Base-by-base conservation (phyloP, 2,329 filamentous ascomycete genomes). In the Ophiostoma sp. region DNA sequence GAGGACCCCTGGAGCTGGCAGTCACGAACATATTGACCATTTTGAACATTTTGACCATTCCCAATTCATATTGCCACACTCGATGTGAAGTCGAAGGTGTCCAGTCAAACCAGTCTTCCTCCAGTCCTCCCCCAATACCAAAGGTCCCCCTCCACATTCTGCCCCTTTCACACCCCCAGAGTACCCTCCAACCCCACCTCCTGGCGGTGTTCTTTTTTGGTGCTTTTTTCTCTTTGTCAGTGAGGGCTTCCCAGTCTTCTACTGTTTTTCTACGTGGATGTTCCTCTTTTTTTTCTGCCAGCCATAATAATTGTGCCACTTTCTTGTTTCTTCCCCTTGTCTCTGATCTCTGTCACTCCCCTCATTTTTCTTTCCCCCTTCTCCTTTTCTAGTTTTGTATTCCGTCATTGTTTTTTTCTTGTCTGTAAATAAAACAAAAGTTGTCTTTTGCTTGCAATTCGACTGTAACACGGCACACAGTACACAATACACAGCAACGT, bases 51-150 rank as follows among this genome's bases (percentile, higher is more conserved):
- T 31, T 33, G 55, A 1, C 59, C 59, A 64, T 64, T 64, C 59
- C 36, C 33, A 42, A 42, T 64, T 64, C 59, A 64, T 64, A 25
- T 64, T 64, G 33, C 59, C 33, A 64, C n/a, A 11, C 55, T 59
- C 28, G 15, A 33, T 15, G 25, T 59, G 50, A 55, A 12, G 50
- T 57, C 17, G 31, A 36, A 22, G 57, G 4, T 28, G 50, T 28
- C 5, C 50, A 5, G n/a, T 12, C 50, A 8, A 25, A 9, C 11
- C 50, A 22, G 2, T 28, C 9, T 52, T n/a, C 11, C 2, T 52
- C 11, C 55, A 36, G 33, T 63, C 12, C 39, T 33, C 31, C 28
- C 19, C 57, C 31, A 48, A 63, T 63, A 39, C 57, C 57, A 63
- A 33, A 63, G 7, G 33, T 19, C 19, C 33, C 36, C 36, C 61